Percentiles rank a stretch among this genome's conserved stretches.
These are phyloP conservation scores for Cyclotella choctawhatcheeana DNA, from an alignment of 108 stramenopile genomes.

Conservation along the genomic window DNA sequence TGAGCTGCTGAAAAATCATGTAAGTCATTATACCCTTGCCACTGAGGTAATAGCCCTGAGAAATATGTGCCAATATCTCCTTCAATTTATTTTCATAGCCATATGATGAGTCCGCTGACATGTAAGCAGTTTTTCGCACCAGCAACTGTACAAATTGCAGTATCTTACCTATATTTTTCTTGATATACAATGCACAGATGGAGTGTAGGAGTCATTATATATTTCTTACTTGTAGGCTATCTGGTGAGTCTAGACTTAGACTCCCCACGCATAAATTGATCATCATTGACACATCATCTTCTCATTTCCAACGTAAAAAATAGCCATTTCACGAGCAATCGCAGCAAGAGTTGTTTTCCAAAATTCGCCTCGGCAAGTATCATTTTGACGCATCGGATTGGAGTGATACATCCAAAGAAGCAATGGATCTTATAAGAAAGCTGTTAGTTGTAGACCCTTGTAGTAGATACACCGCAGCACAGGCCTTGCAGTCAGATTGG, in stretches of 20 bases:
- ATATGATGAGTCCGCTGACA: conserved; percentile 86
- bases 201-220: conserved; percentile 92
- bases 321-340: conserved; percentile 45
- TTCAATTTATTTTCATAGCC: conserved; percentile 30
- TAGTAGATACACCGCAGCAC: conserved; percentile 44
- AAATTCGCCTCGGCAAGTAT: conserved; percentile 44
- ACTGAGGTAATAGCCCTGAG: not conserved
- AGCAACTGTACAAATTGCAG: too few relatives aligned
- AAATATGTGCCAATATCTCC: not conserved
- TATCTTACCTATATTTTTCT: too few relatives aligned
- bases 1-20: conserved; percentile 63
- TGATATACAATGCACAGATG: too few relatives aligned
- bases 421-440: conserved; percentile 48
- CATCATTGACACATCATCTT: too few relatives aligned
- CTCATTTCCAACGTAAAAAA: not conserved
- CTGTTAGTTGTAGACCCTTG: conserved; percentile 57
- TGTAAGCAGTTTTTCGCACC: too few relatives aligned
- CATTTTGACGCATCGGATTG: conserved; percentile 49
- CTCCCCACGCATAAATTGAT: too few relatives aligned
- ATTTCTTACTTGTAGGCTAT: conserved; percentile 89
- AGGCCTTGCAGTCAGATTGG: conserved; percentile 65
- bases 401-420: conserved; percentile 50
- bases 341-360: conserved; percentile 33
- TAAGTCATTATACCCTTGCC: too few relatives aligned
- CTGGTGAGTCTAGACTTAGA: conserved; percentile 16